phyloP scores from a whole-genome alignment of 2,329 filamentous ascomycete genomes.

The Epichloe uncinata region DNA sequence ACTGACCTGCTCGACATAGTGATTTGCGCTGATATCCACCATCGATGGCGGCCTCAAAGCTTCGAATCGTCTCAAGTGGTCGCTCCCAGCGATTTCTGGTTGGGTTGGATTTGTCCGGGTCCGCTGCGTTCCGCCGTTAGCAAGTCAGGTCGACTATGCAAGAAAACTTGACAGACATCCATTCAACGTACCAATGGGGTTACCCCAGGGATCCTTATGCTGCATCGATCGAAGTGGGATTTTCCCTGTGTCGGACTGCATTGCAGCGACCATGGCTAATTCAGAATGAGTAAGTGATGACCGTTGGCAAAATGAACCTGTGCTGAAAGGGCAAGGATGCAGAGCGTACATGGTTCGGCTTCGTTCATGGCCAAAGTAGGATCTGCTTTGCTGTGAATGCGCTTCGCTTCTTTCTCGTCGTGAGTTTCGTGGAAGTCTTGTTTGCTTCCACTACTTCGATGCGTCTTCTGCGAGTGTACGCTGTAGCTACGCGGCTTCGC shows the following conservation, averaged over 20 bases:
- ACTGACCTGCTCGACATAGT: slow-evolving; percentile 40
- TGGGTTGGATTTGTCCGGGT: slow-evolving; percentile 90
- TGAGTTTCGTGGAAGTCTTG: slow-evolving; percentile 56
- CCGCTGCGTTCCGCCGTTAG: slow-evolving; percentile 41
- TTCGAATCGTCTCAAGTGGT: slow-evolving; percentile 87
- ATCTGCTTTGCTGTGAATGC: slow-evolving; percentile 77
- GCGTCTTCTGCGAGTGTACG: slow-evolving; percentile 45
- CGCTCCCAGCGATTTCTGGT: slow-evolving; percentile 85
- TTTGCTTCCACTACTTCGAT: slow-evolving; percentile 42
- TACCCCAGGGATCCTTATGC: slow-evolving; percentile 69
- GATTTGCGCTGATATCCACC: slow-evolving; percentile 63
- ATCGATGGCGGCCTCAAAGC: slow-evolving; percentile 89
- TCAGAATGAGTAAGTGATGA: not conserved
- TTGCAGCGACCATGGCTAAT: slow-evolving; percentile 48
- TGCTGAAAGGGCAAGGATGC: not conserved
- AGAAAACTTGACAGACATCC: not conserved
- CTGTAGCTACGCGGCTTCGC: slow-evolving; percentile 42
- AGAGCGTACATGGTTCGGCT: slow-evolving; percentile 66
- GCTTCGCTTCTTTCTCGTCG: slow-evolving; percentile 58
- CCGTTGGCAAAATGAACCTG: slow-evolving; percentile 7
- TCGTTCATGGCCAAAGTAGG: slow-evolving; percentile 83
- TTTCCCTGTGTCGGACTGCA: slow-evolving; percentile 52
- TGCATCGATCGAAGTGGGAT: slow-evolving; percentile 59
- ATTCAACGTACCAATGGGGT: slow-evolving; percentile 57
- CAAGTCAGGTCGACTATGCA: not conserved